phyloP scores from a whole-genome alignment of 306 rosid genomes.

The Prunus kanzakura region DNA sequence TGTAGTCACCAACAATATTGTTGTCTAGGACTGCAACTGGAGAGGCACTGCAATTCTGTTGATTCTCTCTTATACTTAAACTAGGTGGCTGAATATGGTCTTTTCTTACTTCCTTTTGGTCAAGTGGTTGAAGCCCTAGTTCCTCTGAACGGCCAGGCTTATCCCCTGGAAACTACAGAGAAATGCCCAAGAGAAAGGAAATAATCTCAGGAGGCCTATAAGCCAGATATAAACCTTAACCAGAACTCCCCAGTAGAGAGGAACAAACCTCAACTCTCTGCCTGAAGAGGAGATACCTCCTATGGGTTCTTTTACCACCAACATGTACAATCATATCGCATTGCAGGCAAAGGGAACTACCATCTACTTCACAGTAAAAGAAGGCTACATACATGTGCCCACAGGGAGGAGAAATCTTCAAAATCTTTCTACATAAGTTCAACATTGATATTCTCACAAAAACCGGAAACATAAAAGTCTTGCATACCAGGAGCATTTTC shows the following conservation, averaged over 20 bases:
- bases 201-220: neutral
- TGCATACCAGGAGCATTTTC: slow-evolving; percentile 69
- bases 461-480: neutral
- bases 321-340: slow-evolving; percentile 75
- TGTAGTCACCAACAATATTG: slow-evolving; percentile 26
- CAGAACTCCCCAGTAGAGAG: slow-evolving; percentile 7
- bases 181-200: slow-evolving; percentile 13
- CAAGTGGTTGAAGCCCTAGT: slow-evolving; percentile 31
- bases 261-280: slow-evolving; percentile 61
- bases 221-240: slow-evolving; percentile 5
- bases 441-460: slow-evolving; percentile 2
- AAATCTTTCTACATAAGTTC: slow-evolving; percentile 10
- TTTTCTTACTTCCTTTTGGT: slow-evolving; percentile 29
- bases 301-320: slow-evolving; percentile 73
- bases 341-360: slow-evolving; percentile 75
- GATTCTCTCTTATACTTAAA: slow-evolving; percentile 23
- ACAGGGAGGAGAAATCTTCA: slow-evolving; percentile 5
- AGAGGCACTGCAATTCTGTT: slow-evolving; percentile 29
- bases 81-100: slow-evolving; percentile 29
- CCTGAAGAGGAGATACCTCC: slow-evolving; percentile 58
- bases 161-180: slow-evolving; percentile 50
- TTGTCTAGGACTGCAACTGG: slow-evolving; percentile 33
- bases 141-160: slow-evolving; percentile 38
- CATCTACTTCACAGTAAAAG: slow-evolving; percentile 78
- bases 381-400: slow-evolving; percentile 51